Base-by-base conservation (phyloP, 495 filamentous ascomycete species). In the Lasiosphaeria ovina region DNA sequence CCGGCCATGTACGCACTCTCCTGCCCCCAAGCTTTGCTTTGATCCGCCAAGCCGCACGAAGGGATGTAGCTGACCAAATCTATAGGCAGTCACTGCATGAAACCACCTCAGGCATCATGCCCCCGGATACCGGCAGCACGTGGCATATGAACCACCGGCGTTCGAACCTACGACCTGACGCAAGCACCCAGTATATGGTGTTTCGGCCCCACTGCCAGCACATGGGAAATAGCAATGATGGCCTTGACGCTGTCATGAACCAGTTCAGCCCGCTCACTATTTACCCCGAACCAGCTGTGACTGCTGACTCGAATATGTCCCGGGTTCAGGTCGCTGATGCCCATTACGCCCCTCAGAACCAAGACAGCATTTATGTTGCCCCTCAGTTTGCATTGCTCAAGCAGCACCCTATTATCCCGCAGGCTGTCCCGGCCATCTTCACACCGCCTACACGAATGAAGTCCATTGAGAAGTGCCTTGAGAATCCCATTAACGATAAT, bases 391-490 rank as follows among this genome's bases (percentile, higher is more conserved):
- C 81, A 24, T 76, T 96, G 56, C 82, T 93, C 7, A 79, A 86
- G 60, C 82, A 88, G 64, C 84, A 89, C 7, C 93, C 95, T 32
- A 72, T 85, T 3, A 96, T 98, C 64, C 94, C 94, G n/a, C 77
- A 81, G 36, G 92, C 95, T 31, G 89, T 98, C 53, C 92, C 92
- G 31, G 91, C 92, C 11, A 84, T 90, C 65, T 92, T 88, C 77
- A 89, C 87, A 49, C 85, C 83, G 68, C 86, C 78, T 55, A 85
- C 84, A 67, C 90, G 81, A 75, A 81, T 87, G 70, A 88, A 87
- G 81, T 90, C 90, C 35, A 84, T 97, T 35, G 91, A 93, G 62
- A 91, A 96, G 75, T 92, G 91, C 66, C 79, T 98, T 51, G 89
- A 95, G 72, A 98, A 98, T 65, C 88, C 89, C 42, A 90, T 83